Base-by-base conservation (phyloP, 768 basidiomycete species). In the Podaxis mareebaensis region DNA sequence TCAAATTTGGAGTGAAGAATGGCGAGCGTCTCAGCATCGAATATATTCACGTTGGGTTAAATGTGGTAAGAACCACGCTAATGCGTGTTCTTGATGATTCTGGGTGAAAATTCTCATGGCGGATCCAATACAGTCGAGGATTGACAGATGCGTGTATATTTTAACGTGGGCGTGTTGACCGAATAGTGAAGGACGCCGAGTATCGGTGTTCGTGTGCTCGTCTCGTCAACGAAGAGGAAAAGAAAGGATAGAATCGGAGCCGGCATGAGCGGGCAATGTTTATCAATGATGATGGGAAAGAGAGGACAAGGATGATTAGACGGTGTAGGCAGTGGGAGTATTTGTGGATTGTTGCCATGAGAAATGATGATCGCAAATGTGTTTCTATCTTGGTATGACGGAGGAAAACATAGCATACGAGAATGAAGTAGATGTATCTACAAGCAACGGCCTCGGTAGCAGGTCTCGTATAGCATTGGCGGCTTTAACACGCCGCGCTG, bases 341-440 rank as follows among this genome's bases (percentile, higher is more conserved):
- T 56, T 42, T 22, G 40, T 22, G 40, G 22, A 39, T 10, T 54
- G 61, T 63, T 63, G 61, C 54, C 61, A 63, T 63, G 61, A 57
- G 61, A 51, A 56, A 51, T 57, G 61, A 56, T 63, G 61, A 49
- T 54, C 8, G 40, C 48, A 20, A 39, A 49, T 24, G 26, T 40
- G 38, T 33, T 53, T 12, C 26, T 36, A 28, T 44, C 15, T 10
- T 40, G 46, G 33, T 40, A 40, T 36, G 36, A 22, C 39, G 49
- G 10, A 42, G 6, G 6, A 24, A 22, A 20, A 56, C 26, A 26
- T 39, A 46, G n/a, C 17, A 20, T 17, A 20, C n/a, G 17, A 20
- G n/a, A 20, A 22, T 26, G 3, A 33, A 20, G 28, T 22, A n/a
- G 36, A 17, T 30, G 17, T 11, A 6, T 48, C 44, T 22, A 22